Evolutionary conservation across 768 basidiomycete species (phyloP).

Genomic region (Amyloporia xantha): DNA sequence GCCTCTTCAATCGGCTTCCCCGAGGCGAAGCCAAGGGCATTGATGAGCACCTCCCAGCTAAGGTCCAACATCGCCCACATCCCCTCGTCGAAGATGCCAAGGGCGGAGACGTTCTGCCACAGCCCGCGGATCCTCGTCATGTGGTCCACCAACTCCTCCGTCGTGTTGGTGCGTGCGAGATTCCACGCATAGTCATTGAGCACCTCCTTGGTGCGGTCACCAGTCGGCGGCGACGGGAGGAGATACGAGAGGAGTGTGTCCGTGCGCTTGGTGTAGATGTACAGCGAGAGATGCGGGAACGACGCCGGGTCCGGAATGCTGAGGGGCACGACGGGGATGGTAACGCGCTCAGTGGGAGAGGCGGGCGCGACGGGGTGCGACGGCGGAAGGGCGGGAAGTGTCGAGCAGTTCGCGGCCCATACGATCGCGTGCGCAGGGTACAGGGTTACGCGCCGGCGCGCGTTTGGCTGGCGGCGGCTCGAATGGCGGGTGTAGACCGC

Average conservation of each 20-base stretch:
- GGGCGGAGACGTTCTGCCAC: conserved; percentile 64
- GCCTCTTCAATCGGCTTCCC: conserved; percentile 19
- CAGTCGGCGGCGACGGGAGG: conserved; percentile 40
- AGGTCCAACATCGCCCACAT: conserved; percentile 64
- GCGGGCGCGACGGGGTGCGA: conserved; percentile 8
- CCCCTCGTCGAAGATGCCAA: conserved; percentile 60
- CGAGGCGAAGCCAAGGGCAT: conserved; percentile 25
- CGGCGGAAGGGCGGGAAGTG: conserved; percentile 44
- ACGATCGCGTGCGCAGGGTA: conserved; percentile 60
- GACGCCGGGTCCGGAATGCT: conserved; percentile 65
- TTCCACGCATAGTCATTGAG: conserved; percentile 12
- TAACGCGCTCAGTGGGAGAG: conserved; percentile 8
- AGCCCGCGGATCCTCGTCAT: conserved; percentile 51
- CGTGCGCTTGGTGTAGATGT: conserved; percentile 63
- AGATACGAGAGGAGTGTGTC: conserved; percentile 52
- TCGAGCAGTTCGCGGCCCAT: conserved; percentile 53
- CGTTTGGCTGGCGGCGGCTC: not conserved
- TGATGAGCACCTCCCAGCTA: conserved; percentile 62
- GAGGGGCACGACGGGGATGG: conserved; percentile 62
- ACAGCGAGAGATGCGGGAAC: conserved; percentile 57
- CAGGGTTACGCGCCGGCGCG: conserved; percentile 35
- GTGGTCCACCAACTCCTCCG: conserved; percentile 42
- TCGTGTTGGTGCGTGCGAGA: conserved; percentile 21
- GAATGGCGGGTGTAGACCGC: conserved; percentile 33
- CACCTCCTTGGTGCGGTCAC: conserved; percentile 1